Evolutionary conservation across 1,284 basidiomycete genomes (phyloP).

Genomic region (Trametes hirsuta): DNA sequence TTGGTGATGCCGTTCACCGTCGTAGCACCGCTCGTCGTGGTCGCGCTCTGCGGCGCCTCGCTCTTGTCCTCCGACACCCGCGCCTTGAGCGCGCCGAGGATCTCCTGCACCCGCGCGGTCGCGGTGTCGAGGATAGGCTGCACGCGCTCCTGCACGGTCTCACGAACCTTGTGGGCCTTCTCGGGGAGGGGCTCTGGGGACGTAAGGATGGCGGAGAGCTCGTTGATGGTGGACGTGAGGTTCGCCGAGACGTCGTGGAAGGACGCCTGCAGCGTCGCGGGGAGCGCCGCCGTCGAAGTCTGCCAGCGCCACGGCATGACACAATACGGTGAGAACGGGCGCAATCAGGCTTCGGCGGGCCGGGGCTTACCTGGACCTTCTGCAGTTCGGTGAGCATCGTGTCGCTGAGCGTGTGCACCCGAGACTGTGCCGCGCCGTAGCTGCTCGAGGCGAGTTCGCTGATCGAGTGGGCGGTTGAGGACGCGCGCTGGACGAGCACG

Average conservation of each 20-base stretch:
- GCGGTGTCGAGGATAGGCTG: constrained; percentile 56
- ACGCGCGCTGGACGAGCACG: constrained; percentile 69
- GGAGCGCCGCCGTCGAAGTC: constrained; percentile 55
- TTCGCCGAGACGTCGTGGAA: constrained; percentile 49
- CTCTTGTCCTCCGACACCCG: constrained; percentile 32
- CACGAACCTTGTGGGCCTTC: constrained; percentile 58
- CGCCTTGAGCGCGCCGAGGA: constrained; percentile 33
- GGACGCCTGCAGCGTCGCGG: constrained; percentile 56
- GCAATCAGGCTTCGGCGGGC: background rate
- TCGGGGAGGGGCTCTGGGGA: constrained; percentile 61
- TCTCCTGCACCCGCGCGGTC: constrained; percentile 36
- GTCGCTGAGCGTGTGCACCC: constrained; percentile 57
- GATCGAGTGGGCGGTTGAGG: constrained; percentile 67
- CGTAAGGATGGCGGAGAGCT: constrained; percentile 55
- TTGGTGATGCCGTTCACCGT: constrained; percentile 17
- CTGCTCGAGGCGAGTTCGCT: constrained; percentile 59
- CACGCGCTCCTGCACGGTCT: constrained; percentile 60
- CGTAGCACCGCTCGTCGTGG: constrained; percentile 17
- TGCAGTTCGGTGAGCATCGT: constrained; percentile 66
- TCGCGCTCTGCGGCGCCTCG: constrained; percentile 20
- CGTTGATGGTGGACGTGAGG: constrained; percentile 51
- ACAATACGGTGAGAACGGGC: constrained; percentile 7
- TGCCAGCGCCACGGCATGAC: constrained; percentile 10
- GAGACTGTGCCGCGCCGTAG: constrained; percentile 49
- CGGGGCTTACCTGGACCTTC: constrained; percentile 51